phyloP scores from a whole-genome alignment of 2,329 filamentous ascomycete species.

The Aspergillus candidus region DNA sequence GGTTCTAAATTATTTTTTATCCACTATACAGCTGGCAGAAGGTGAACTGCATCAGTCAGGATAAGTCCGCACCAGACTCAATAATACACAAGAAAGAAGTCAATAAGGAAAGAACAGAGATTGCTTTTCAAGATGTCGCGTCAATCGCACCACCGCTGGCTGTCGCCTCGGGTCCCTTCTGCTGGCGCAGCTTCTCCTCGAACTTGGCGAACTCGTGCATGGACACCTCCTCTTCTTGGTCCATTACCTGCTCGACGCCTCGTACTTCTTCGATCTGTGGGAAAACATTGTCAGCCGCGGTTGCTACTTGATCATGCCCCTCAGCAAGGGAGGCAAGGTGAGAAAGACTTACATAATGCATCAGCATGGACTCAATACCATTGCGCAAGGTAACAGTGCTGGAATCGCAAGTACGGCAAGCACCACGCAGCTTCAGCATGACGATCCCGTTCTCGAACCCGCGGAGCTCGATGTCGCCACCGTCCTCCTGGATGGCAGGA shows the following conservation, averaged over 20 bases:
- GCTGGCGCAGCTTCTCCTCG: conserved; percentile 70
- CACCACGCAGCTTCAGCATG: conserved; percentile 79
- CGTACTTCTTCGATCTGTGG: conserved; percentile 87
- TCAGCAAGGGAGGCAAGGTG: not conserved
- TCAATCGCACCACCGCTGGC: conserved; percentile 51
- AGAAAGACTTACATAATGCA: conserved; percentile 71
- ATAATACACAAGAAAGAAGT: conserved; percentile 1
- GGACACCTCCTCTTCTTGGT: conserved; percentile 85
- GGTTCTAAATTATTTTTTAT: no score
- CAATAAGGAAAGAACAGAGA: conserved; percentile 2
- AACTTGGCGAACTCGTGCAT: conserved; percentile 87
- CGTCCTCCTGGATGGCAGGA: conserved; percentile 94
- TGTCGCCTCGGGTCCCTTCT: conserved; percentile 49
- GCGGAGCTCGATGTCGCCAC: conserved; percentile 91
- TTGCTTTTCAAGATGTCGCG: conserved; percentile 31
- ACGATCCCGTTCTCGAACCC: conserved; percentile 85
- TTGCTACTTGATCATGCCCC: no score
- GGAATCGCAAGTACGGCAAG: conserved; percentile 92
- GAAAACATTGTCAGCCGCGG: conserved; percentile 15
- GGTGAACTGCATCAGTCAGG: no score
- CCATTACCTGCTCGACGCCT: conserved; percentile 82
- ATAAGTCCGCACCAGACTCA: not conserved
- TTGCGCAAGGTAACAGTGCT: conserved; percentile 96
- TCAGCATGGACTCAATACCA: conserved; percentile 96
- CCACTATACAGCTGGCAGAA: no score